Evolutionary conservation across 805 yeast species (phyloP).

Genomic region (Candida palmyrensis): DNA sequence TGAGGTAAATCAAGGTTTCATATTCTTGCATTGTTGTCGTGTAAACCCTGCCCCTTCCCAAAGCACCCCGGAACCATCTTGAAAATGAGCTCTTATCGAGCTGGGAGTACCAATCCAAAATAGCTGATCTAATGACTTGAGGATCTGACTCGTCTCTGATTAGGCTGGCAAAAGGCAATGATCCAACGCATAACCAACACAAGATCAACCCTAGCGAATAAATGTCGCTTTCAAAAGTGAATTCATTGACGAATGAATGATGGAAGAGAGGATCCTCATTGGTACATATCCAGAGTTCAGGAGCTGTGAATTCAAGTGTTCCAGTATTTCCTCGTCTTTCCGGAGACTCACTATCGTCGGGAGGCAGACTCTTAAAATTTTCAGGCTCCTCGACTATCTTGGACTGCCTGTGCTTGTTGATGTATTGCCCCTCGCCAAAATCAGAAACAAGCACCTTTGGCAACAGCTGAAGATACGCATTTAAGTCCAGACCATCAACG

Average conservation of each 20-base stretch:
- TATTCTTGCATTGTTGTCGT: conserved; percentile 9
- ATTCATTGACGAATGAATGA: conserved; percentile 40
- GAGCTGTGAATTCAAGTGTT: conserved; percentile 83
- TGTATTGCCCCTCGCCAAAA: conserved; percentile 82
- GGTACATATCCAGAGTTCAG: conserved; percentile 54
- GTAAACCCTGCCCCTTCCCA: not conserved
- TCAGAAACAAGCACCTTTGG: conserved; percentile 82
- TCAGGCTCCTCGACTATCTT: conserved; percentile 7
- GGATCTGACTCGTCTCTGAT: conserved; percentile 22
- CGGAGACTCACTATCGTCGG: conserved; percentile 13
- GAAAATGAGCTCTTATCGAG: conserved; percentile 15
- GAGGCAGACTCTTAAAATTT: not conserved
- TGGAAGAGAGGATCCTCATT: conserved; percentile 20
- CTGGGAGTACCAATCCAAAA: conserved; percentile 25
- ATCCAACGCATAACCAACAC: conserved; percentile 67
- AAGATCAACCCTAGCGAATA: conserved; percentile 83
- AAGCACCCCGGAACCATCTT: conserved; percentile 19
- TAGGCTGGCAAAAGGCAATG: conserved; percentile 48
- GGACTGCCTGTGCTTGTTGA: conserved; percentile 40
- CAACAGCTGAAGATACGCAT: conserved; percentile 19
- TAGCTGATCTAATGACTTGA: conserved; percentile 18
- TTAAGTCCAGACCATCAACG: conserved; percentile 6
- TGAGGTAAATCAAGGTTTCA: conserved; percentile 19
- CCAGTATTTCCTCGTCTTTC: conserved; percentile 83
- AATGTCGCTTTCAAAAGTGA: conserved; percentile 69